A percentile compares a stretch with the other conserved stretches of the same genome.
Evolutionary conservation across 75 land plant genomes (phyloP).

Genomic region (Isoetes taiwanensis): DNA sequence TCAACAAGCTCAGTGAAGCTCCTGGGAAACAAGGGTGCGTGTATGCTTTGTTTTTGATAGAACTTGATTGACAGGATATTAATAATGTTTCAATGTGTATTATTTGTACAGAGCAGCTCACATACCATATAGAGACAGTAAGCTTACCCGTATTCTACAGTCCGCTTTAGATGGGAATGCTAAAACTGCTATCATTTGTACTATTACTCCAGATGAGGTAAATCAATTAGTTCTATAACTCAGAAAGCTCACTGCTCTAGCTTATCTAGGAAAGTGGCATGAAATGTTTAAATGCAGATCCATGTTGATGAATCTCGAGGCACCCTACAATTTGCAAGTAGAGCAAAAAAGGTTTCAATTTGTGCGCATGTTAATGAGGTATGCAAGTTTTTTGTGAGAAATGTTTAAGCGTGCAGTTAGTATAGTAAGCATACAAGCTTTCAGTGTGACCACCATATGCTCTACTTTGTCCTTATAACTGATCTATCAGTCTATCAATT

Average conservation of each 20-base stretch:
- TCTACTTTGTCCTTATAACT: neutral
- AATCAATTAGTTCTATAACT: neutral
- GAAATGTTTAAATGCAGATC: no score
- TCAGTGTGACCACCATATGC: neutral
- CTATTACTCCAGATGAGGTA: conserved; percentile 98
- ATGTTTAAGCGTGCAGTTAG: neutral
- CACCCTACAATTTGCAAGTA: conserved; percentile 91
- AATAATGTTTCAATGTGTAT: neutral
- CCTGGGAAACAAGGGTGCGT: conserved; percentile 65
- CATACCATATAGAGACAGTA: conserved; percentile 96
- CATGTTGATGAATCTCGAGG: conserved; percentile 96
- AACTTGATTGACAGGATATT: neutral
- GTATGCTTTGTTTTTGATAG: neutral
- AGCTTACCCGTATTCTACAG: conserved; percentile 91
- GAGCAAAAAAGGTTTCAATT: conserved; percentile 90
- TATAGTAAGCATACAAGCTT: no score
- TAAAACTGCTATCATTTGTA: conserved; percentile 95
- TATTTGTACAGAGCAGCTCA: conserved; percentile 53
- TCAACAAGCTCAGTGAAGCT: conserved; percentile 87
- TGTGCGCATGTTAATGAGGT: conserved; percentile 99
- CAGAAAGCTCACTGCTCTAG: no score
- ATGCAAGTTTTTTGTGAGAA: no score
- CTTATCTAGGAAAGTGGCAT: no score
- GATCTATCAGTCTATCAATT: neutral
- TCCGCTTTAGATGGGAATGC: conserved; percentile 98